These are phyloP conservation scores for Ganoderma lucidum DNA, from an alignment of 1,284 basidiomycete species.

Conservation along the genomic window DNA sequence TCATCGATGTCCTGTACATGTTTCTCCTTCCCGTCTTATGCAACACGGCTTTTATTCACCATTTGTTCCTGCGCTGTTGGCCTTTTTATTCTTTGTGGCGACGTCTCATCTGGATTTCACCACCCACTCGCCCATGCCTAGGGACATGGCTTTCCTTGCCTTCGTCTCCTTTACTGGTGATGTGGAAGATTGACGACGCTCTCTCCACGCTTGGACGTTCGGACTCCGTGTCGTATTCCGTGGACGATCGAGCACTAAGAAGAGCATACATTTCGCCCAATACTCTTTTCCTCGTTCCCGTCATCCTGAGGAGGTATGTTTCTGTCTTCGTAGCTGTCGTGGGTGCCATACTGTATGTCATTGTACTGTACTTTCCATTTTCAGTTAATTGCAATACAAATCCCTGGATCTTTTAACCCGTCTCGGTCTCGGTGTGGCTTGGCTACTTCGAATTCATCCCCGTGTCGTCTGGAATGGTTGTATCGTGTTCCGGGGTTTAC, in stretches of 20 bases:
- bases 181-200: conserved; percentile 41
- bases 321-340: background rate
- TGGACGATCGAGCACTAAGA: conserved; percentile 44
- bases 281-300: background rate
- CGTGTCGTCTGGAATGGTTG: too few relatives aligned
- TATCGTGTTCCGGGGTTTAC: too few relatives aligned
- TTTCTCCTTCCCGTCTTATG: background rate
- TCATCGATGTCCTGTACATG: background rate
- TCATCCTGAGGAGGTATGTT: background rate
- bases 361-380: background rate
- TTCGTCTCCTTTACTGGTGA: conserved; percentile 45
- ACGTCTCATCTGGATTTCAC: background rate
- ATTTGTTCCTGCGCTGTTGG: background rate
- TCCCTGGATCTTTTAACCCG: too few relatives aligned
- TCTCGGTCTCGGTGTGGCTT: too few relatives aligned
- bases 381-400: background rate
- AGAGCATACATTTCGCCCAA: conserved; percentile 29
- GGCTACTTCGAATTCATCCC: too few relatives aligned
- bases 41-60: background rate
- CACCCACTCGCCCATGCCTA: conserved; percentile 44
- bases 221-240: conserved; percentile 20
- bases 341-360: too few relatives aligned
- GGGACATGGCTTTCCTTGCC: conserved; percentile 42
- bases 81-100: background rate
- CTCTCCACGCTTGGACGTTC: conserved; percentile 44